Base-by-base conservation (phyloP, 495 filamentous ascomycete genomes). In the Cryomyces minteri region DNA sequence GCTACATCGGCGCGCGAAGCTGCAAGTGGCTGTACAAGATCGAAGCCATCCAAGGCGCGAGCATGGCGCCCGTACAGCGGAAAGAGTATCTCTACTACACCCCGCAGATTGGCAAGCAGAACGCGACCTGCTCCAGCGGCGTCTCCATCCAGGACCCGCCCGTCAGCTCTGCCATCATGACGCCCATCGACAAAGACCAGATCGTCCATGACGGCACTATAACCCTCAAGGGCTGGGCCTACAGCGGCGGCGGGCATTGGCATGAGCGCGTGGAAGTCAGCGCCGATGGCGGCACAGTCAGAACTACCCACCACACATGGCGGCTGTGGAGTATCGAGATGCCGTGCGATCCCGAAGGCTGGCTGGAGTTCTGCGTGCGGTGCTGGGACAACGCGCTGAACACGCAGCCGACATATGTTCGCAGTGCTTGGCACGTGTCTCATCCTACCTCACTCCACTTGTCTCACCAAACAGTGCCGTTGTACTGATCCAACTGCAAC, bases 61-160 rank as follows among this genome's bases (percentile, higher is more conserved):
- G 56, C 33, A 31, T 41, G 5, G 61, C 56, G 8, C 59, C 59
- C 3, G 61, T 63, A n/a, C 61, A 63, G 48, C 58, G 47, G 48
- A 68, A 68, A 43, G 70, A 76, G 52, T 77, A 78, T 50, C 56
- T 77, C 1, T 77, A 77, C 57, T 79, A 69, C 54, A 70, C 63
- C 5, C 66, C 63, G 14, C 73, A 78, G 54, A 60, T 74, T 11
- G 74, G 74, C 9, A 79, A 77, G 54, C 73, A 77, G 48, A 79
- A 78, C 47, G 61, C 66, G 9, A 44, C 54, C 5, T 69, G 64
- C 54, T 65, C 55, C 25, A 65, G 70, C 9, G 73, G 74, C 5
- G 69, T 76, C 43, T 66, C 66, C 37, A 79, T 79, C 49, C 74
- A 77, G 51, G 75, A 77, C 9, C 77, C 77, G 75, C 75, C 75